These are phyloP conservation scores for Helotiales sp. DNA, from an alignment of 2,329 filamentous ascomycete genomes.

Conservation along the genomic window DNA sequence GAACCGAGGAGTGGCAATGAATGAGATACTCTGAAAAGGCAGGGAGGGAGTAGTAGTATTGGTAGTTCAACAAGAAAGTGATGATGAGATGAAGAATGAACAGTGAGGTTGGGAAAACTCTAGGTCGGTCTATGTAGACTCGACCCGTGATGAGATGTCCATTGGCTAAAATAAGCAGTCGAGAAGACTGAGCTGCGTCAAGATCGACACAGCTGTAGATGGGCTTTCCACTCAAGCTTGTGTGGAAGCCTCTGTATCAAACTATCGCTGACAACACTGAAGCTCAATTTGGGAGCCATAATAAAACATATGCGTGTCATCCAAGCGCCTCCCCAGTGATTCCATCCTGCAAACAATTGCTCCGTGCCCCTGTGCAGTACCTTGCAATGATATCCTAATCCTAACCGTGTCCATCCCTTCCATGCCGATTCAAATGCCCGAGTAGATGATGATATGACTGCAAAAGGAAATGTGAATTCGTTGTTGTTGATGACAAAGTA, in stretches of 20 bases:
- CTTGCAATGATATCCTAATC: conserved; percentile 7
- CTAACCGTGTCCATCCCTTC: conserved; percentile 15
- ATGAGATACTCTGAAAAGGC: background rate
- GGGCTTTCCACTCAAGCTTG: background rate
- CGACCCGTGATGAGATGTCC: conserved; percentile 12
- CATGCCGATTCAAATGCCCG: conserved; percentile 32
- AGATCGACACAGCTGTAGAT: background rate
- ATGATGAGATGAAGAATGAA: background rate
- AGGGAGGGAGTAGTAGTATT: background rate
- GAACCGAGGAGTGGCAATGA: background rate
- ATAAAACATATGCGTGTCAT: conserved; percentile 20
- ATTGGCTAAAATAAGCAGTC: conserved; percentile 17
- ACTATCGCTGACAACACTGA: conserved; percentile 36
- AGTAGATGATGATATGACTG: conserved; percentile 13
- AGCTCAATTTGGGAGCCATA: conserved; percentile 25
- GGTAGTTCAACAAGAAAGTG: background rate
- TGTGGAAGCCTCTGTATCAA: conserved; percentile 14
- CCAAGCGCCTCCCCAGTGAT: conserved; percentile 20
- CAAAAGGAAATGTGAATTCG: conserved; percentile 19
- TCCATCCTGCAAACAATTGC: conserved; percentile 16
- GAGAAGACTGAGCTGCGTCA: background rate
- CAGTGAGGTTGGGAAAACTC: conserved; percentile 19
- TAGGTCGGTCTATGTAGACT: conserved; percentile 8
- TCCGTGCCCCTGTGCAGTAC: conserved; percentile 14
- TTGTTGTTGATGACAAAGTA: conserved; percentile 21